Evolutionary conservation across 352 stramenopile genomes (phyloP).

Genomic region (Globisporangium canariense): DNA sequence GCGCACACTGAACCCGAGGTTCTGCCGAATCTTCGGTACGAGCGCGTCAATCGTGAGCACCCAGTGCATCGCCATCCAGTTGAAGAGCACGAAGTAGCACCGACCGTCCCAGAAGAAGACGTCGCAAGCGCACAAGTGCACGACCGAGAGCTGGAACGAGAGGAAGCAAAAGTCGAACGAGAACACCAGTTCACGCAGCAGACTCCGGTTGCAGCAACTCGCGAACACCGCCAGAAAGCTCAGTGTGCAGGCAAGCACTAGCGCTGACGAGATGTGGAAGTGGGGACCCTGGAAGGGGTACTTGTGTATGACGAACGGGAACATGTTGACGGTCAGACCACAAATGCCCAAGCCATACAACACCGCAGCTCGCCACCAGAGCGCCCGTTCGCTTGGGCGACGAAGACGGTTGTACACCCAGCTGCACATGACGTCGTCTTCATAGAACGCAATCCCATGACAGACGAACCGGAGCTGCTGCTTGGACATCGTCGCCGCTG

Average conservation of each 20-base stretch:
- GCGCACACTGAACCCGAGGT: conserved; percentile 3
- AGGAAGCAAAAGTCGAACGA: conserved; percentile 42
- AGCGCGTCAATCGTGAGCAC: conserved; percentile 28
- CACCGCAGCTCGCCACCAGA: neutral
- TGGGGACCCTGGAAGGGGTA: neutral
- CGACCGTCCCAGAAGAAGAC: conserved; percentile 29
- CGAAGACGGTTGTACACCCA: neutral
- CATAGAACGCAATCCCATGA: neutral
- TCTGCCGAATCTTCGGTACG: conserved; percentile 6
- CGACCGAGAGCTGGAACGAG: conserved; percentile 30
- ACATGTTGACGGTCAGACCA: conserved; percentile 1
- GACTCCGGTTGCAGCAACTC: conserved; percentile 20
- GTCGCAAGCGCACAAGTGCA: conserved; percentile 27
- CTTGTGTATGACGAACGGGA: neutral
- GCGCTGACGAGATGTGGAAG: neutral
- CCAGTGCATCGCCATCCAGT: conserved; percentile 31
- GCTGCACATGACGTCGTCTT: neutral
- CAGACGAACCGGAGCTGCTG: conserved; percentile 8
- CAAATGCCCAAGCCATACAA: neutral
- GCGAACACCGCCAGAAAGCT: conserved; percentile 14
- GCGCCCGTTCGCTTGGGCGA: neutral
- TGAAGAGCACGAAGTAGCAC: conserved; percentile 12
- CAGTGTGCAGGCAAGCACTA: conserved; percentile 11
- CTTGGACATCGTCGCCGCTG: conserved; percentile 1
- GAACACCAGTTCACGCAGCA: conserved; percentile 27